A percentile compares a stretch with the other conserved stretches of the same genome.
These are phyloP conservation scores for Vicia villosa DNA, from an alignment of 306 rosid genomes.

Conservation along the genomic window DNA sequence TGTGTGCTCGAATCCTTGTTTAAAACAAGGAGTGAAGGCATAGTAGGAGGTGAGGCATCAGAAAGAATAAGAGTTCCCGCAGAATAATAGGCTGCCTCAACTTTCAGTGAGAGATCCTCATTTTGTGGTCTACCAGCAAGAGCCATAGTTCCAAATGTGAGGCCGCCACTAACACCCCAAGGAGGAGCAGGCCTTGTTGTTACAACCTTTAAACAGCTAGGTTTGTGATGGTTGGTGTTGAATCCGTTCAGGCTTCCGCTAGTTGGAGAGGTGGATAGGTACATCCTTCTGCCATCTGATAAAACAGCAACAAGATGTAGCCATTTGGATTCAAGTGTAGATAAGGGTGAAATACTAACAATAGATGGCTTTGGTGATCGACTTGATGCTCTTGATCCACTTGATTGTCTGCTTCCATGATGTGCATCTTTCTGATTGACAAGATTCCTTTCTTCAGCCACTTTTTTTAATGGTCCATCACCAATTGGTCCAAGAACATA, in stretches of 20 bases:
- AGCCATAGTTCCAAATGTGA: conserved; percentile 83
- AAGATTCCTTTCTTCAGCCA: conserved; percentile 93
- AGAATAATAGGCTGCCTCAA: conserved; percentile 89
- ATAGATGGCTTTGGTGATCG: conserved; percentile 77
- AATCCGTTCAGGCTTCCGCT: conserved; percentile 81
- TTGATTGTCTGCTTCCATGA: conserved; percentile 78
- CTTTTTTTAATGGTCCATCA: conserved; percentile 87
- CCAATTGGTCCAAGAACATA: conserved; percentile 77
- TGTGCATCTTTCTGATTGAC: conserved; percentile 72
- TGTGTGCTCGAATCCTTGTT: conserved; percentile 78
- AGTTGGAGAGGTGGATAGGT: conserved; percentile 89
- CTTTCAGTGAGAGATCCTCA: conserved; percentile 87
- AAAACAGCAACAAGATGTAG: conserved; percentile 90
- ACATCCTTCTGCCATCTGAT: conserved; percentile 97
- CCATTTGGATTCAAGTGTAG: conserved; percentile 87
- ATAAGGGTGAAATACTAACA: conserved; percentile 83
- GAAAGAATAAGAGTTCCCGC: conserved; percentile 91
- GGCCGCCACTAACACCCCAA: conserved; percentile 85
- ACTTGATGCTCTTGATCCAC: conserved; percentile 72
- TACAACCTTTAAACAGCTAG: conserved; percentile 88
- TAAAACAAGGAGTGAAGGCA: conserved; percentile 87
- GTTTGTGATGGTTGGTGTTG: conserved; percentile 65
- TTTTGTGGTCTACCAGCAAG: conserved; percentile 81
- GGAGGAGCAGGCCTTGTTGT: conserved; percentile 98
- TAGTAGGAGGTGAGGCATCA: conserved; percentile 87